Percentiles rank a stretch among this genome's conserved stretches.
These are phyloP conservation scores for Teunomyces stri DNA, from an alignment of 805 yeast genomes.

Conservation along the genomic window DNA sequence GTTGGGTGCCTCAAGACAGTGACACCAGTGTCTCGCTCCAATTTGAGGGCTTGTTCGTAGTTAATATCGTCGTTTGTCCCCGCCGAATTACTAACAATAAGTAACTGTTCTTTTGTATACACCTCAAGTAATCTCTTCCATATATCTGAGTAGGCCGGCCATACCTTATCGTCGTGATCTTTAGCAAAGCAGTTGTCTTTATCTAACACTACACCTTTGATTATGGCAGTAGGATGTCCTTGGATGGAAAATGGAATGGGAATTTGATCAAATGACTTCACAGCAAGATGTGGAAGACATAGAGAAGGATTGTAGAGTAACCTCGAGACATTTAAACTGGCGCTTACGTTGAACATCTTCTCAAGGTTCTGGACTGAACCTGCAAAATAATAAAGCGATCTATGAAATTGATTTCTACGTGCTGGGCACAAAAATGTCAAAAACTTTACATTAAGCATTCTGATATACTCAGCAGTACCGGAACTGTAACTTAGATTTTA, in stretches of 20 bases:
- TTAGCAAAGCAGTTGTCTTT: slow-evolving; percentile 94
- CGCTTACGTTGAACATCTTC: slow-evolving; percentile 63
- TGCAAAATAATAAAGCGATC: background rate
- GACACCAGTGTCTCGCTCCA: slow-evolving; percentile 68
- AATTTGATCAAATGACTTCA: slow-evolving; percentile 57
- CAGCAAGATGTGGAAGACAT: slow-evolving; percentile 61
- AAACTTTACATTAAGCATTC: background rate
- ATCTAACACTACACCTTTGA: slow-evolving; percentile 81
- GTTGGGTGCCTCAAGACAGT: slow-evolving; percentile 67
- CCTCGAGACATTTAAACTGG: slow-evolving; percentile 65
- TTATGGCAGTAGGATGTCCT: slow-evolving; percentile 26
- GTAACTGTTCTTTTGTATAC: slow-evolving; percentile 62
- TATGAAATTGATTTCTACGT: background rate
- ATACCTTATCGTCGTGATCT: slow-evolving; percentile 75
- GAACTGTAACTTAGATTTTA: background rate
- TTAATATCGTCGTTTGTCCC: slow-evolving; percentile 77
- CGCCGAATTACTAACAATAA: slow-evolving; percentile 90
- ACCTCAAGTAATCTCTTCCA: slow-evolving; percentile 55
- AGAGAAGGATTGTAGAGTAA: slow-evolving; percentile 62
- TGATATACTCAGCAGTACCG: background rate
- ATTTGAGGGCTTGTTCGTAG: slow-evolving; percentile 54
- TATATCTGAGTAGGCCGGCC: slow-evolving; percentile 59
- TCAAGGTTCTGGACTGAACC: background rate
- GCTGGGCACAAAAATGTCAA: background rate
- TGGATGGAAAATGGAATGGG: slow-evolving; percentile 51